phyloP scores from a whole-genome alignment of 2,329 filamentous ascomycete genomes.

The Diaporthe aspalathi region DNA sequence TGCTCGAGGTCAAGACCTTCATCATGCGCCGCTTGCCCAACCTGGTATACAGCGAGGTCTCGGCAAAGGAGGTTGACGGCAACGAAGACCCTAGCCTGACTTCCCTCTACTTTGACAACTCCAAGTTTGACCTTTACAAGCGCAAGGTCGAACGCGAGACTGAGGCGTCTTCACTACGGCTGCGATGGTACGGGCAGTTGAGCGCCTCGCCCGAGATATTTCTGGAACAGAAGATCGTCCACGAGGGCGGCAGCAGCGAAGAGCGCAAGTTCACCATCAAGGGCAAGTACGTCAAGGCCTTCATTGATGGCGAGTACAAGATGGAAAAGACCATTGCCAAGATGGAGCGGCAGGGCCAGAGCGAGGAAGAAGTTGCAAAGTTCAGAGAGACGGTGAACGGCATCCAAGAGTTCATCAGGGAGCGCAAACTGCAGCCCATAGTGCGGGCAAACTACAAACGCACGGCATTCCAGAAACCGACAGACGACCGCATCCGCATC shows the following conservation, averaged over 20 bases:
- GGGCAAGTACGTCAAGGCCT: conserved; percentile 90
- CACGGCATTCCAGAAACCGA: conserved; percentile 95
- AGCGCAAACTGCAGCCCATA: conserved; percentile 83
- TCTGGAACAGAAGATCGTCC: conserved; percentile 89
- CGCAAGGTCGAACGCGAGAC: conserved; percentile 82
- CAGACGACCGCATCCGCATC: conserved; percentile 89
- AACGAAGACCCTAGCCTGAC: conserved; percentile 90
- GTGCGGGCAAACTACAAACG: conserved; percentile 93
- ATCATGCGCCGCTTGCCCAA: conserved; percentile 91
- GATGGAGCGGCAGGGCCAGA: conserved; percentile 81
- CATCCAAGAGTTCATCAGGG: conserved; percentile 83
- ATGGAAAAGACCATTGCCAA: conserved; percentile 93
- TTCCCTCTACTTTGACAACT: conserved; percentile 94
- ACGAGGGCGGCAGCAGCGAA: conserved; percentile 79
- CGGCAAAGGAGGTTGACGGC: conserved; percentile 83
- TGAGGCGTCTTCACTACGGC: conserved; percentile 83
- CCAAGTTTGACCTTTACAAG: conserved; percentile 85
- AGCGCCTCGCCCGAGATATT: conserved; percentile 81
- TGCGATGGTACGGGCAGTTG: conserved; percentile 93
- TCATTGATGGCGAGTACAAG: conserved; percentile 87
- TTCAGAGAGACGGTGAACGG: conserved; percentile 79
- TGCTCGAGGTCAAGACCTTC: conserved; percentile 96
- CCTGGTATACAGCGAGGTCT: conserved; percentile 91
- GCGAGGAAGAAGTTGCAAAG: conserved; percentile 72
- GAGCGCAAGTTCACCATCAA: conserved; percentile 89